Evolutionary conservation across 1,284 basidiomycete species (phyloP).

Genomic region (Moesziomyces aphidis): DNA sequence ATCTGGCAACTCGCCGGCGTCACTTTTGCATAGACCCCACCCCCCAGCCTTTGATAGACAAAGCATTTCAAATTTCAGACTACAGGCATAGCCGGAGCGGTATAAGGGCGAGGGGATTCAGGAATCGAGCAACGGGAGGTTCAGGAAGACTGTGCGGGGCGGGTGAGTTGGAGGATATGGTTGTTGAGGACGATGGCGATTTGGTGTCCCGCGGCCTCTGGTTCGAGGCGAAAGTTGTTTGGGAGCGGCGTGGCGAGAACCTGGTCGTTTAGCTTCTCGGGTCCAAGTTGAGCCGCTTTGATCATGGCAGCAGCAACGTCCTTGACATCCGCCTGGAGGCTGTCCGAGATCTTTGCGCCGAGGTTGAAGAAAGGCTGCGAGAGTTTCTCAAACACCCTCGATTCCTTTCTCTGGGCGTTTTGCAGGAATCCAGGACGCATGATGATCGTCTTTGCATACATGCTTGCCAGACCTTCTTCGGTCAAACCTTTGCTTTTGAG

Average conservation of each 20-base stretch:
- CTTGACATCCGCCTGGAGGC: conserved; percentile 11
- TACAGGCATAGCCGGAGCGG: too few species aligned
- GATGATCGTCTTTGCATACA: conserved; percentile 78
- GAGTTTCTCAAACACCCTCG: conserved; percentile 68
- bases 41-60: background rate
- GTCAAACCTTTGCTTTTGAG: conserved; percentile 77
- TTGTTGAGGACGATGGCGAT: conserved; percentile 17
- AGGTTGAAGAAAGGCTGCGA: conserved; percentile 10
- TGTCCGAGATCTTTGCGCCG: conserved; percentile 8
- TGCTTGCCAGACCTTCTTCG: conserved; percentile 75
- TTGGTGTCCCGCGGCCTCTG: background rate
- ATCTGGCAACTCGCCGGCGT: conserved; percentile 34
- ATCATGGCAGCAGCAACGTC: conserved; percentile 47
- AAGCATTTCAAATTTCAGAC: background rate
- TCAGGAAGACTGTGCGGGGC: background rate
- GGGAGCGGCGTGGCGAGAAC: conserved; percentile 2
- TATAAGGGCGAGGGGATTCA: too few species aligned
- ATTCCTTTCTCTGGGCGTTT: conserved; percentile 53
- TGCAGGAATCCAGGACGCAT: conserved; percentile 75
- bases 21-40: conserved; percentile 4
- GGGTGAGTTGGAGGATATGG: conserved; percentile 10
- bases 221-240: conserved; percentile 19
- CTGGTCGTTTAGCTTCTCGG: conserved; percentile 6
- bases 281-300: conserved; percentile 23
- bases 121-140: background rate